Evolutionary conservation across 2,329 filamentous ascomycete species (phyloP).

Genomic region (Fusarium poae): DNA sequence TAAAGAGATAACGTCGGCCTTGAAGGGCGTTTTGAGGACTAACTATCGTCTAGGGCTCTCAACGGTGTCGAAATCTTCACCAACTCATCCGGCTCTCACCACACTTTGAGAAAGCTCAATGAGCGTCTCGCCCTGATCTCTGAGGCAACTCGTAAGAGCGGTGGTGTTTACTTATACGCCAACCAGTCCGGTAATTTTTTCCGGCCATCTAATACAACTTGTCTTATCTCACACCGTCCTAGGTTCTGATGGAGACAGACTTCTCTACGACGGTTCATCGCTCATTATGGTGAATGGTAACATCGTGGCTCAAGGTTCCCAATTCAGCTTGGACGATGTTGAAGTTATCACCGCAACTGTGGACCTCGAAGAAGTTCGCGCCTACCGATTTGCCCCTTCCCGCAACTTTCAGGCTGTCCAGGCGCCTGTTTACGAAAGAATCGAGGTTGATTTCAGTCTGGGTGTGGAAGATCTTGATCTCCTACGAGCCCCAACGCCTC

Average conservation of each 20-base stretch:
- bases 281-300: constrained; percentile 73
- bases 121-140: constrained; percentile 73
- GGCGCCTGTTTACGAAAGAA: constrained; percentile 36
- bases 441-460: constrained; percentile 47
- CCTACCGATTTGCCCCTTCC: constrained; percentile 67
- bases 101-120: constrained; percentile 74
- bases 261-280: constrained; percentile 68
- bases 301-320: constrained; percentile 72
- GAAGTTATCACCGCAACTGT: constrained; percentile 76
- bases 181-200: constrained; percentile 49
- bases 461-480: constrained; percentile 52
- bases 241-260: constrained; percentile 68
- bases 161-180: constrained; percentile 67
- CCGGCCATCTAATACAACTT: accelerated
- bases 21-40: background rate
- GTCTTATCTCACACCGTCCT: background rate
- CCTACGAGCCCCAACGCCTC: constrained; percentile 48
- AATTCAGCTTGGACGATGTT: constrained; percentile 70
- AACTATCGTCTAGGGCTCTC: constrained; percentile 15
- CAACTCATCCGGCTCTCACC: constrained; percentile 65
- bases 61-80: constrained; percentile 79
- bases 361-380: constrained; percentile 77
- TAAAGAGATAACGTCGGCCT: accelerated
- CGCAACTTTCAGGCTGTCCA: constrained; percentile 69
- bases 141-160: constrained; percentile 73